Percentiles rank a stretch among this genome's conserved stretches.
Conservation (phyloP, 2,329 filamentous ascomycete genomes). For the Alternaria sp. region DNA sequence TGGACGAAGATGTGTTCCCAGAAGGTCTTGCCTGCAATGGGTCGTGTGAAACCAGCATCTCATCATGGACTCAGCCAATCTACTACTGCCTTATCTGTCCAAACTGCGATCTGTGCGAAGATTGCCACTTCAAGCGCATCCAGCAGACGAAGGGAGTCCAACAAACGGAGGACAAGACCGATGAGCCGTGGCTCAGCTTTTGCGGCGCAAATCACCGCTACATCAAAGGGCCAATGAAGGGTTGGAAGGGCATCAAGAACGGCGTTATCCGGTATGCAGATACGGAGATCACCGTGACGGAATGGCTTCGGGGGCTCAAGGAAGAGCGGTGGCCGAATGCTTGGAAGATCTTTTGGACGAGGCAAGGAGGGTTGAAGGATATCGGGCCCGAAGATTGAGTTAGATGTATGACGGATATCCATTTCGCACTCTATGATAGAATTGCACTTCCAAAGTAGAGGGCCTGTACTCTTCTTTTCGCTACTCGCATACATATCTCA, state of each 20-base stretch:
- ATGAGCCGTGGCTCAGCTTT: neutral
- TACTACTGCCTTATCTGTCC: slow-evolving; percentile 1
- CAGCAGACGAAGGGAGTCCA: neutral
- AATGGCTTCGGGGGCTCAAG: slow-evolving; percentile 23
- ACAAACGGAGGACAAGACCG: neutral
- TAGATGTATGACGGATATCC: neutral
- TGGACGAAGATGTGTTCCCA: neutral
- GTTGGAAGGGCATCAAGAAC: neutral
- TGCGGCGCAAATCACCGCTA: neutral
- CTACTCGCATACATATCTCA: neutral
- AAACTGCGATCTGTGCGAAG: neutral
- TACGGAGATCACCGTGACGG: slow-evolving; percentile 15
- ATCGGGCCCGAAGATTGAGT: neutral
- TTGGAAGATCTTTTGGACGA: slow-evolving; percentile 27
- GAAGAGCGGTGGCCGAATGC: slow-evolving; percentile 25
- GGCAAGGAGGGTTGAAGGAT: slow-evolving; percentile 17
- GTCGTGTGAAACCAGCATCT: neutral
- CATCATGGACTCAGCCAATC: neutral
- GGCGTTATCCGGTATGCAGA: neutral
- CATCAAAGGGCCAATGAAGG: neutral
- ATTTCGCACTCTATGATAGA: neutral
- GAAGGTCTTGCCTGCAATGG: neutral
- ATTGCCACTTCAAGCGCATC: neutral
- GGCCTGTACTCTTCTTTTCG: neutral
- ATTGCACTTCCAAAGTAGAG: neutral